Conservation (phyloP, 208 protist species). For the Wallacemonas sp. region DNA sequence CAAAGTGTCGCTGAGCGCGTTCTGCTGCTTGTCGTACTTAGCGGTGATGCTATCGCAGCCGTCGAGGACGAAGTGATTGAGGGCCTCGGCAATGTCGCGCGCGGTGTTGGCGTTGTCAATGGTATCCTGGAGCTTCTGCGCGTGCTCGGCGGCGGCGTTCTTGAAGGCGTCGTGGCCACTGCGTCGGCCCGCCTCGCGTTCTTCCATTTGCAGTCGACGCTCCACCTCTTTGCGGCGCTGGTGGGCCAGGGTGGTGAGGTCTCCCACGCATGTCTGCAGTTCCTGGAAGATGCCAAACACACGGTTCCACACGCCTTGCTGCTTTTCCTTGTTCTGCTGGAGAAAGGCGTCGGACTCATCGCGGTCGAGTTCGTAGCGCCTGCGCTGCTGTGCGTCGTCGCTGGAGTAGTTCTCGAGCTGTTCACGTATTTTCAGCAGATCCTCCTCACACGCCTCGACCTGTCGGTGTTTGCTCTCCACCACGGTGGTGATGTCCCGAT, state of each 20-base stretch:
- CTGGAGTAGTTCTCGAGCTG: constrained; percentile 87
- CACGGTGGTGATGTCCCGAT: constrained; percentile 86
- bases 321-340: constrained; percentile 88
- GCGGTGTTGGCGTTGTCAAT: constrained; percentile 80
- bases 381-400: constrained; percentile 78
- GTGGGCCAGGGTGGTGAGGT: constrained; percentile 60
- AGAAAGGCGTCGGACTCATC: constrained; percentile 72
- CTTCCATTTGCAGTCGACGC: constrained; percentile 77
- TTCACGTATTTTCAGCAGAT: constrained; percentile 78
- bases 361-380: constrained; percentile 79
- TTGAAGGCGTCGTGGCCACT: constrained; percentile 82
- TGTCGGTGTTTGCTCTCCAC: constrained; percentile 84
- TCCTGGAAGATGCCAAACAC: constrained; percentile 79
- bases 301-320: constrained; percentile 88
- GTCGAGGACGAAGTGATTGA: constrained; percentile 91
- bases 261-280: constrained; percentile 59
- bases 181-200: constrained; percentile 77
- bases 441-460: constrained; percentile 88
- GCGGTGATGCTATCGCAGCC: constrained; percentile 83
- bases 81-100: constrained; percentile 63
- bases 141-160: constrained; percentile 63
- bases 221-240: constrained; percentile 75
- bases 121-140: constrained; percentile 73
- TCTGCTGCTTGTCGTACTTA: constrained; percentile 88
- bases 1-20: constrained; percentile 74